Evolutionary conservation across 805 yeast species (phyloP).

Genomic region (Schwanniomyces occidentalis): DNA sequence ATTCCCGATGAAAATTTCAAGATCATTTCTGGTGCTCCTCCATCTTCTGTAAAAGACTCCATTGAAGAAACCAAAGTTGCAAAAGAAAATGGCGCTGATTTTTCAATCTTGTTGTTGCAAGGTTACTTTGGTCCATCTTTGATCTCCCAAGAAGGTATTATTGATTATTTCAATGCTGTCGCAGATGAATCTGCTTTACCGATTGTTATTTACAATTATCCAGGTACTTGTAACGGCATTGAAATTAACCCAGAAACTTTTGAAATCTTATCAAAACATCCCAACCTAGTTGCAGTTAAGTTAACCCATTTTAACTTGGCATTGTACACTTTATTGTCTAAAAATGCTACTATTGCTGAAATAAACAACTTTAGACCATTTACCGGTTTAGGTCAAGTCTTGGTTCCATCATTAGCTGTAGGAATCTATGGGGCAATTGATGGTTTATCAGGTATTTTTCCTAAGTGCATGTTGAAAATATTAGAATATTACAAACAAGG

Average conservation of each 20-base stretch:
- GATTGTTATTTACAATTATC: slow-evolving; percentile 30
- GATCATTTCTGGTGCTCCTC: slow-evolving; percentile 35
- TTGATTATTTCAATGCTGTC: slow-evolving; percentile 23
- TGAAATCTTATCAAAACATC: slow-evolving; percentile 21
- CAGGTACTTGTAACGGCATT: slow-evolving; percentile 31
- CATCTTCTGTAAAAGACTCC: slow-evolving; percentile 25
- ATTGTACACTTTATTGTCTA: slow-evolving; percentile 10
- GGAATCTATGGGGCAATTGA: slow-evolving; percentile 26
- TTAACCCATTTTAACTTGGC: slow-evolving; percentile 16
- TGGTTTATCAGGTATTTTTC: slow-evolving; percentile 22
- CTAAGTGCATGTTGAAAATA: slow-evolving; percentile 19
- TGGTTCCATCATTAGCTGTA: slow-evolving; percentile 22
- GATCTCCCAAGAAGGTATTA: slow-evolving; percentile 24
- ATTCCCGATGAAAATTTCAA: slow-evolving; percentile 30
- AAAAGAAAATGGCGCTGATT: slow-evolving; percentile 30
- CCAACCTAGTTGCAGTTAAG: slow-evolving; percentile 32
- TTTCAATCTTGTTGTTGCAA: slow-evolving; percentile 24
- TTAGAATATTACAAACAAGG: slow-evolving; percentile 14
- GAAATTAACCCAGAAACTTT: slow-evolving; percentile 18
- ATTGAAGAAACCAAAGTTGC: slow-evolving; percentile 23
- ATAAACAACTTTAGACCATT: slow-evolving; percentile 12
- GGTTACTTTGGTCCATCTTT: slow-evolving; percentile 27
- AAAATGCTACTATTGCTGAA: slow-evolving; percentile 5
- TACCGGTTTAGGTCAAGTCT: slow-evolving; percentile 18
- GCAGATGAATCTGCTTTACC: slow-evolving; percentile 31